phyloP scores from a whole-genome alignment of 441 rosid genomes.

The Hura crepitans region DNA sequence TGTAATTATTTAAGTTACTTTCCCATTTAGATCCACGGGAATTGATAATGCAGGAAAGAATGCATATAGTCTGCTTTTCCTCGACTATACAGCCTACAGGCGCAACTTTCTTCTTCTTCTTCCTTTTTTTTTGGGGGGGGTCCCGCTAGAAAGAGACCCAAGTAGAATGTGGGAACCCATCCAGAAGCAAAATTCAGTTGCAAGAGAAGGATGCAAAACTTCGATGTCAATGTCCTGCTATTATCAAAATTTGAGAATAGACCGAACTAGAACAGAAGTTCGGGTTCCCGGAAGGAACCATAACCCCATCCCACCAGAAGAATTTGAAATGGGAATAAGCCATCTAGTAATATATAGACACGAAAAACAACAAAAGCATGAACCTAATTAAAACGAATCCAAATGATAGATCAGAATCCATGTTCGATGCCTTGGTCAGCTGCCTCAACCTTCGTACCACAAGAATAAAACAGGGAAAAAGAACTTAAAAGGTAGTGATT shows the following conservation, averaged over 20 bases:
- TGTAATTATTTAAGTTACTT: too few relatives aligned
- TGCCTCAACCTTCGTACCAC: background rate
- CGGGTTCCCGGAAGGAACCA: background rate
- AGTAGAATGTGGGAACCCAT: background rate
- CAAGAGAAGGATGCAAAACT: background rate
- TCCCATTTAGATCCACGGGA: too few relatives aligned
- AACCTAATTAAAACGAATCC: background rate
- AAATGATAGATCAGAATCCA: background rate
- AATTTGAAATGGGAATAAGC: background rate
- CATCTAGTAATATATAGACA: background rate
- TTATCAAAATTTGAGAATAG: background rate
- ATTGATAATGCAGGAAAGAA: too few relatives aligned
- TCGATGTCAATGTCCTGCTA: background rate
- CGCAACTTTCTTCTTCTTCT: too few relatives aligned
- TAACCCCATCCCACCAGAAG: background rate
- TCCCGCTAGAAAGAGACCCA: background rate
- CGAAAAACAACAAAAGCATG: background rate
- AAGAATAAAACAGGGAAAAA: background rate
- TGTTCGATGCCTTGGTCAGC: background rate
- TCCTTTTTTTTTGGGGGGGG: too few relatives aligned
- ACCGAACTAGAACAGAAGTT: background rate
- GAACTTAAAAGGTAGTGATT: background rate
- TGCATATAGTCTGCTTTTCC: too few relatives aligned
- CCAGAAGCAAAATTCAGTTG: background rate
- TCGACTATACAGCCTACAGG: too few relatives aligned